These are phyloP conservation scores for Citrus maxima DNA, from an alignment of 345 rosid genomes.

Conservation along the genomic window DNA sequence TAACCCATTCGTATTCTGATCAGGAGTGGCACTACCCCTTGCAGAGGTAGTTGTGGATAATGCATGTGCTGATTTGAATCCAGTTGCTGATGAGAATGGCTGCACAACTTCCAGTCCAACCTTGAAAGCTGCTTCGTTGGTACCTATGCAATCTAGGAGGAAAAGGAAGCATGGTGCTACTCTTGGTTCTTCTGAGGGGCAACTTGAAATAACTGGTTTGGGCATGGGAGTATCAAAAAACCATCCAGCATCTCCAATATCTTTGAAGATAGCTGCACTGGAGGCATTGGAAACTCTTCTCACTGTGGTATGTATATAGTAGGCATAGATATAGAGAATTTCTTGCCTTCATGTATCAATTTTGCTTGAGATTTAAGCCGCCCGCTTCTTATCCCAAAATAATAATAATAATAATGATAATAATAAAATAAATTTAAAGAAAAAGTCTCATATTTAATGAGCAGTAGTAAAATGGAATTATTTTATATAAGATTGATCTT, in stretches of 20 bases:
- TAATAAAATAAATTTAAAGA: not conserved
- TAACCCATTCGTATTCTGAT: conserved; percentile 16
- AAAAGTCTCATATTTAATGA: not conserved
- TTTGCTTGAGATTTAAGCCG: not conserved
- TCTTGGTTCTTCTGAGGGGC: conserved; percentile 33
- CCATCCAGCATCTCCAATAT: conserved; percentile 26
- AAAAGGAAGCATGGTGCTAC: conserved; percentile 60
- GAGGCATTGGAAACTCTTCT: conserved; percentile 75
- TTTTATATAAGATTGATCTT: not conserved
- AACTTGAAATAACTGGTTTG: conserved; percentile 31
- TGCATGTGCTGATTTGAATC: conserved; percentile 55
- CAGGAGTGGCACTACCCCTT: conserved; percentile 74
- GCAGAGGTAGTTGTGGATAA: conserved; percentile 55
- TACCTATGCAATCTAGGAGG: conserved; percentile 32
- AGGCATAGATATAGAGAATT: not conserved
- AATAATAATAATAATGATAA: not conserved
- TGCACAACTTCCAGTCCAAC: conserved; percentile 26
- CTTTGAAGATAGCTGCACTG: conserved; percentile 73
- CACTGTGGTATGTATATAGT: conserved; percentile 53
- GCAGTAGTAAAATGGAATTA: not conserved
- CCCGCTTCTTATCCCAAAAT: not conserved
- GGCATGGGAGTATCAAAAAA: conserved; percentile 37
- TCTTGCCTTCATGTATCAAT: not conserved
- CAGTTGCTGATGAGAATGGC: conserved; percentile 22
- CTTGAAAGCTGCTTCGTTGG: conserved; percentile 23